phyloP scores from a whole-genome alignment of 148 eudicot genomes.

The Vaccinium myrtillus region DNA sequence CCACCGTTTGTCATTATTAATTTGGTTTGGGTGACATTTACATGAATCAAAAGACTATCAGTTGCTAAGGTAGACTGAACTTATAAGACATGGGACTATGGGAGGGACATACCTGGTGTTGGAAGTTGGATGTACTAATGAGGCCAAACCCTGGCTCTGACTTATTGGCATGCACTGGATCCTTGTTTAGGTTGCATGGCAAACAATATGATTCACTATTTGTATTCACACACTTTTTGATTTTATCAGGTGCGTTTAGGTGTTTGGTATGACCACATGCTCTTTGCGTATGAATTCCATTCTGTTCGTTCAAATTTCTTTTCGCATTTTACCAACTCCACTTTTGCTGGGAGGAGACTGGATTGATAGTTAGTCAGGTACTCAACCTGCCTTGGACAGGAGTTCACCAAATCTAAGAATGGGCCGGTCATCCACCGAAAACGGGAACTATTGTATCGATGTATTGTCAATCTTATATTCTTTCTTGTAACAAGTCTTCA shows the following conservation, averaged over 20 bases:
- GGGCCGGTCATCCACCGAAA: too few relatives aligned
- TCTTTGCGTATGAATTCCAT: background rate
- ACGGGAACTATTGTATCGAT: too few relatives aligned
- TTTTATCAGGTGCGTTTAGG: background rate
- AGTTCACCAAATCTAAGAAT: too few relatives aligned
- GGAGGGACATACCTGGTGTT: too few relatives aligned
- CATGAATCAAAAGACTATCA: too few relatives aligned
- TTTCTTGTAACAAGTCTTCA: background rate
- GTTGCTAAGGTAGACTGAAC: too few relatives aligned
- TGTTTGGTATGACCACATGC: background rate
- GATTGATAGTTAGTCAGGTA: background rate
- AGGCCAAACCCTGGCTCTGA: background rate
- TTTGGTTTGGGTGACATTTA: too few relatives aligned
- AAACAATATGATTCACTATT: background rate
- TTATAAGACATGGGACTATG: too few relatives aligned
- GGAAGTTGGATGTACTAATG: too few relatives aligned
- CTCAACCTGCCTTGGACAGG: background rate
- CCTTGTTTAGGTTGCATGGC: background rate
- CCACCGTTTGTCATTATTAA: too few relatives aligned
- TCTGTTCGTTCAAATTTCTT: background rate
- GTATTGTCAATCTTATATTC: too few relatives aligned
- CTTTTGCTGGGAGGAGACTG: background rate
- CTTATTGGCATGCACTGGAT: background rate
- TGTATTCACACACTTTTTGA: background rate
- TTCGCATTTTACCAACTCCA: background rate